Base-by-base conservation (phyloP, 495 filamentous ascomycete genomes). In the Penicillium longicatenatum region DNA sequence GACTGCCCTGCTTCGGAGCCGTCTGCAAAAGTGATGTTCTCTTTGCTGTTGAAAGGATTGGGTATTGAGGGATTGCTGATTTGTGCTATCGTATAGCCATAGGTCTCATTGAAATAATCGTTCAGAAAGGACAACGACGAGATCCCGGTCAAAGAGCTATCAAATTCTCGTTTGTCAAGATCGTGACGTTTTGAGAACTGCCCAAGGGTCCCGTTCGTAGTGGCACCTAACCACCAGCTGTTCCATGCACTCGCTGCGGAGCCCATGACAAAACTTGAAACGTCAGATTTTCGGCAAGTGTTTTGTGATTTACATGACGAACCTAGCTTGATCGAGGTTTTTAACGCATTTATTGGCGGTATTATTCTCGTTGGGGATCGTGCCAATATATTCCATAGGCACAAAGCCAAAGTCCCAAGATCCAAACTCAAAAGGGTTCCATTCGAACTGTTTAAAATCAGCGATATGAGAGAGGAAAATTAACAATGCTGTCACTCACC, bases 1-100 rank as follows among this genome's bases (percentile, higher is more conserved):
- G 41, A 44, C n/a, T 44, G 41, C 20, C 41, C 41, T 8, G n/a
- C 41, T 21, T 44, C 41, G 41, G 41, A 44, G 41, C 17, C 20
- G 20, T 44, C 41, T 17, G 41, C 41, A 44, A 44, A 44, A 7
- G 41, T 44, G 41, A 44, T 44, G 41, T 19, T 44, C 17, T 44
- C 41, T 11, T 44, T 11, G 6, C 17, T 44, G 41, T 7, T 44
- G 41, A 44, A 44, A 20, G 41, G n/a, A 21, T 44, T 44, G 17
- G 41, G 41, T 17, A 44, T 44, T 21, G 41, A 44, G 6, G 41
- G 41, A 12, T 44, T 44, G 41, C 17, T 21, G 17, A 44, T 44
- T 21, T 44, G 41, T 19, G 17, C 41, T 20, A 44, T 17, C 17
- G n/a, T 19, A 7, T 20, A 44, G 6, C 20, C 41, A 20, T n/a